Evolutionary conservation across 345 rosid species (phyloP).

Genomic region (Hypericum androsaemum): DNA sequence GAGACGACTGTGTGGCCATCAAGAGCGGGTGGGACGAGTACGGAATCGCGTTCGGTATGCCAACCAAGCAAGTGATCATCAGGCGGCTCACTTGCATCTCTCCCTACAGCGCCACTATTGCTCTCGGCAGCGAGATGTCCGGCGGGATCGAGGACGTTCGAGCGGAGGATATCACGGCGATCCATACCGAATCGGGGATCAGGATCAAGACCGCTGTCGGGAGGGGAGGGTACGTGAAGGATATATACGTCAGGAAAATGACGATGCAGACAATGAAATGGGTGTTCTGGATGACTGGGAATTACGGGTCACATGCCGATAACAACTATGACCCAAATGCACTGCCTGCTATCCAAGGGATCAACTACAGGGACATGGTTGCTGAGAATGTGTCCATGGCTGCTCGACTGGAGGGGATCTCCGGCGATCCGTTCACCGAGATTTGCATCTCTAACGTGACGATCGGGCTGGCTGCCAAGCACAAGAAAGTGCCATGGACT

Average conservation of each 20-base stretch:
- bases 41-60: constrained; percentile 58
- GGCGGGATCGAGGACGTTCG: constrained; percentile 72
- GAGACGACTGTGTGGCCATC: constrained; percentile 90
- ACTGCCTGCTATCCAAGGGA: constrained; percentile 44
- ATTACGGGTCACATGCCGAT: constrained; percentile 62
- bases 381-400: constrained; percentile 62
- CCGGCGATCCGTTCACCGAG: constrained; percentile 46
- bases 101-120: constrained; percentile 67
- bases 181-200: constrained; percentile 64
- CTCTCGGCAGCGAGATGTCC: constrained; percentile 74
- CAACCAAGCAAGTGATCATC: constrained; percentile 51
- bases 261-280: constrained; percentile 72
- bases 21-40: constrained; percentile 90
- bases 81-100: constrained; percentile 63
- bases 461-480: constrained; percentile 41
- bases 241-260: constrained; percentile 43
- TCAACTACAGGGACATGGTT: constrained; percentile 53
- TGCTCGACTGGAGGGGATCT: constrained; percentile 55
- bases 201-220: constrained; percentile 73
- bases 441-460: constrained; percentile 67
- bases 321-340: constrained; percentile 58
- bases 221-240: constrained; percentile 60
- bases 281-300: constrained; percentile 73
- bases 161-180: constrained; percentile 64
- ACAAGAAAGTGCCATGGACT: constrained; percentile 61